Percentiles rank a stretch among this genome's conserved stretches.
Evolutionary conservation across 306 rosid species (phyloP).

Genomic region (Albizia julibrissin): DNA sequence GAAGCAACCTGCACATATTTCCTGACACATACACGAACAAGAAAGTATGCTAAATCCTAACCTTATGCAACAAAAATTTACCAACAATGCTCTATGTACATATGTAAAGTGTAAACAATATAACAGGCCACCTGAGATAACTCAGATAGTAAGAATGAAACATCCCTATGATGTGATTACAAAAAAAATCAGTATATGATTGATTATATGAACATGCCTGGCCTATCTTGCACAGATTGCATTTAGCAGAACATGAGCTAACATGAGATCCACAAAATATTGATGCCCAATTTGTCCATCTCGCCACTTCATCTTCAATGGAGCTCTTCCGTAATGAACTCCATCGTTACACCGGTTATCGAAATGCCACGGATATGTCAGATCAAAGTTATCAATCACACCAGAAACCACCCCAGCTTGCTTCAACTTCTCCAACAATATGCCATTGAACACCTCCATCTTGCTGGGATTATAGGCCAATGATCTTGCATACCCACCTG

Average conservation of each 20-base stretch:
- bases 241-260: constrained; percentile 85
- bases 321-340: constrained; percentile 95
- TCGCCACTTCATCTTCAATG: constrained; percentile 78
- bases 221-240: constrained; percentile 60
- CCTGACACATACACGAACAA: constrained; percentile 18
- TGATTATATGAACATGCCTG: not conserved
- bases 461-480: constrained; percentile 84
- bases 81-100: not conserved
- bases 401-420: constrained; percentile 61
- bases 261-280: constrained; percentile 89
- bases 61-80: not conserved
- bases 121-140: not conserved
- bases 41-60: constrained; percentile 48
- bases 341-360: constrained; percentile 94
- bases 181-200: not conserved
- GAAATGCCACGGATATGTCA: constrained; percentile 97
- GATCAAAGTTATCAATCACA: constrained; percentile 85
- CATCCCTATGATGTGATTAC: not conserved
- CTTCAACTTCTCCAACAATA: constrained; percentile 72
- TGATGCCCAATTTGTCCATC: constrained; percentile 94
- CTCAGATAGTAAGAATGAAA: not conserved
- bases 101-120: not conserved
- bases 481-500: constrained; percentile 88
- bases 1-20: constrained; percentile 34
- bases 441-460: constrained; percentile 88